Conservation (phyloP, 148 eudicot species). For the Rhododendron henanense region DNA sequence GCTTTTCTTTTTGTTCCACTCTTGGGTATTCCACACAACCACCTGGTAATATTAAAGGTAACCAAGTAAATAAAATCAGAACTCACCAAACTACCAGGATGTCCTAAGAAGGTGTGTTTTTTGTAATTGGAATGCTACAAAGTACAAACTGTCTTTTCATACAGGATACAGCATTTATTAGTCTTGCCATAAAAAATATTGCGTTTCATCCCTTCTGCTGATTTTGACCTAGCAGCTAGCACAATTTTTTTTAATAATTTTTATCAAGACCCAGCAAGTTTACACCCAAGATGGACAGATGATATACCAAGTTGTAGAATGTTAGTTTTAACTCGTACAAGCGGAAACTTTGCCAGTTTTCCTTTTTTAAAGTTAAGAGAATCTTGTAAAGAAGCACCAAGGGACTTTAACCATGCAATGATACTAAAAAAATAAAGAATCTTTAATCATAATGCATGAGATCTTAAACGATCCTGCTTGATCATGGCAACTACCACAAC, state of each 20-base stretch:
- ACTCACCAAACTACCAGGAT: background rate
- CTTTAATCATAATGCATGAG: background rate
- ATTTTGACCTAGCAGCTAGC: background rate
- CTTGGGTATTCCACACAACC: constrained; percentile 31
- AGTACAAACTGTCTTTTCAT: background rate
- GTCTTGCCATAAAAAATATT: background rate
- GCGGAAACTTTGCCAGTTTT: background rate
- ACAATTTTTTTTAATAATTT: no score
- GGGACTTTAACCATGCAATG: background rate
- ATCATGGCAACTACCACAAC: background rate
- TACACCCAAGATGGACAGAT: background rate
- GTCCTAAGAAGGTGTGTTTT: background rate
- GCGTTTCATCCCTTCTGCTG: background rate
- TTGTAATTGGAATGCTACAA: background rate
- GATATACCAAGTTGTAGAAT: background rate
- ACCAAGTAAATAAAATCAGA: background rate
- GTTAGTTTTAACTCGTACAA: background rate
- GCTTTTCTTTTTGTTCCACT: constrained; percentile 36
- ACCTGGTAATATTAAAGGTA: constrained; percentile 16
- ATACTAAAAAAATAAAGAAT: no score
- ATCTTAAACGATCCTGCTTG: background rate
- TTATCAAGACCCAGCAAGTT: no score
- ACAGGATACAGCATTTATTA: background rate
- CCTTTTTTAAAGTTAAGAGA: background rate
- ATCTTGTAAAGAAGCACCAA: background rate